Conservation (phyloP, 768 basidiomycete species). For the Rhodotorula kratochvilovae region DNA sequence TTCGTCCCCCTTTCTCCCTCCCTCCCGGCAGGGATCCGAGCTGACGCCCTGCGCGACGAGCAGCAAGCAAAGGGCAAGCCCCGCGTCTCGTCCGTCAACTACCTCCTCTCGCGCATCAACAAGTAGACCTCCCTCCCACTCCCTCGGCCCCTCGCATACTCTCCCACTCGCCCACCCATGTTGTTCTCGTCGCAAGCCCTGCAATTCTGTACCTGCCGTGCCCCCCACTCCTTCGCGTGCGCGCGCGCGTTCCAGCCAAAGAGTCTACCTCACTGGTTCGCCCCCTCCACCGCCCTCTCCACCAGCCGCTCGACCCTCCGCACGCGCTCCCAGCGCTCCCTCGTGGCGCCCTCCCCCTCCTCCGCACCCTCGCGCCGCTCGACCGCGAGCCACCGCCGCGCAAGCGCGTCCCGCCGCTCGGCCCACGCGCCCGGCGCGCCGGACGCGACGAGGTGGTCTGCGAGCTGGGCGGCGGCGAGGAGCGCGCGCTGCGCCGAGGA, state of each 20-base stretch:
- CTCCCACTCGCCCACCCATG: not conserved
- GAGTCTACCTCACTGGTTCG: no score
- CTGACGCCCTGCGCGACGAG: no score
- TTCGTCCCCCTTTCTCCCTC: constrained; percentile 49
- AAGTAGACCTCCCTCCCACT: not conserved
- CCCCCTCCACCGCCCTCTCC: not conserved
- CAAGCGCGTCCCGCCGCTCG: not conserved
- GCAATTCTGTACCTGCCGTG: not conserved
- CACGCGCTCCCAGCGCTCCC: not conserved
- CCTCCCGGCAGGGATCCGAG: not conserved
- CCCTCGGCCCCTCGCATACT: not conserved
- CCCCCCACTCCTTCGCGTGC: not conserved
- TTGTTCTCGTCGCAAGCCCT: not conserved
- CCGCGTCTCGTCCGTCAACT: constrained; percentile 77
- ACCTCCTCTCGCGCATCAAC: constrained; percentile 56
- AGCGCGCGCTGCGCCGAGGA: not conserved
- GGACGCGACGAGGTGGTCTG: not conserved
- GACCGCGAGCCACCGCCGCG: not conserved
- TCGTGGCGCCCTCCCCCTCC: not conserved
- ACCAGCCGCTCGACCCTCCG: constrained; percentile 5
- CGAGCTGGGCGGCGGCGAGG: not conserved
- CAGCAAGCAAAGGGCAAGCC: constrained; percentile 55
- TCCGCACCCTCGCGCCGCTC: not conserved
- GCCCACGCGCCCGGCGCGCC: not conserved
- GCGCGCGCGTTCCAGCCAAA: no score